Evolutionary conservation across 345 rosid genomes (phyloP).

Genomic region (Euphorbia peplus): DNA sequence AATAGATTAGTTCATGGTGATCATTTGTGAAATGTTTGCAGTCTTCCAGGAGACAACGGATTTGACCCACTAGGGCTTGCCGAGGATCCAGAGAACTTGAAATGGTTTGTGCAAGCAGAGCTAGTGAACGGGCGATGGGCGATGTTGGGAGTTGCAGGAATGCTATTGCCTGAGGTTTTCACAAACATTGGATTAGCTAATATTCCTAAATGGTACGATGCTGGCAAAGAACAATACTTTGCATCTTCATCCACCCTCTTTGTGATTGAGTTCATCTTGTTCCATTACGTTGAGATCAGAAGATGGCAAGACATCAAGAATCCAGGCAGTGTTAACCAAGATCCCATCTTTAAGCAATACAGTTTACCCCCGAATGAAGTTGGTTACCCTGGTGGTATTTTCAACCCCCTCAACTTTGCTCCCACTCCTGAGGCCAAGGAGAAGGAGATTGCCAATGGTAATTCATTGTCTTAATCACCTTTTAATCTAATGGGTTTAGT

Average conservation of each 20-base stretch:
- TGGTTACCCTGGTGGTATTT: slow-evolving; percentile 90
- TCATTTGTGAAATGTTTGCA: too few species aligned
- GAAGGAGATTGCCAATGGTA: slow-evolving; percentile 93
- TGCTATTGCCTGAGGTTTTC: slow-evolving; percentile 90
- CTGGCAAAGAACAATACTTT: slow-evolving; percentile 87
- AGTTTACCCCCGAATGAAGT: slow-evolving; percentile 79
- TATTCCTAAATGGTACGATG: slow-evolving; percentile 82
- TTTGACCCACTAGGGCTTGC: slow-evolving; percentile 90
- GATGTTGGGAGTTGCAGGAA: slow-evolving; percentile 91
- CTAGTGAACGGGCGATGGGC: slow-evolving; percentile 94
- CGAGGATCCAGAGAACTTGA: slow-evolving; percentile 93
- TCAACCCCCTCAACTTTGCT: slow-evolving; percentile 91
- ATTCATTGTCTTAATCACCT: background rate
- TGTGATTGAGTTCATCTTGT: slow-evolving; percentile 91
- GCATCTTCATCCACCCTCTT: slow-evolving; percentile 91
- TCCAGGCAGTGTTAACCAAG: slow-evolving; percentile 96
- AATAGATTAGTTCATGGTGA: too few species aligned
- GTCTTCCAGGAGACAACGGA: slow-evolving; percentile 96
- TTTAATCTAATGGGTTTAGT: background rate
- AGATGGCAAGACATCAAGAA: slow-evolving; percentile 98
- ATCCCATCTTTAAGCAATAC: slow-evolving; percentile 97
- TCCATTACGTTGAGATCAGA: slow-evolving; percentile 96
- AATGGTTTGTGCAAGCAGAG: slow-evolving; percentile 89
- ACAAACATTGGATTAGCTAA: slow-evolving; percentile 76
- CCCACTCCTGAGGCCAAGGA: slow-evolving; percentile 89